These are phyloP conservation scores for Wallacemonas sp. DNA, from an alignment of 208 protist species.

Conservation along the genomic window DNA sequence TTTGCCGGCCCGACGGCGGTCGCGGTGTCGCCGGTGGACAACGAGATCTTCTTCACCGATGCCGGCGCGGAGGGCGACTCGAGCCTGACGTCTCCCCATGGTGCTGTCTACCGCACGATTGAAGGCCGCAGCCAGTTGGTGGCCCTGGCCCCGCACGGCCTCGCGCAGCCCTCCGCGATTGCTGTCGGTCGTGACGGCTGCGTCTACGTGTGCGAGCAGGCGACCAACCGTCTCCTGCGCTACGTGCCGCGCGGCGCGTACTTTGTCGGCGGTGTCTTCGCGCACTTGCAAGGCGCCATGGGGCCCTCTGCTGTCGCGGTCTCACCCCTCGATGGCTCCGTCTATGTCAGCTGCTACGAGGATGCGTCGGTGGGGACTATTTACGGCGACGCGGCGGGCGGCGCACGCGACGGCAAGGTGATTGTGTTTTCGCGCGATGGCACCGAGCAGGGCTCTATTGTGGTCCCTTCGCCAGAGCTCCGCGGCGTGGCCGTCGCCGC, in stretches of 20 bases:
- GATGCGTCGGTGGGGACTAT: slow-evolving; percentile 11
- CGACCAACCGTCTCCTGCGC: slow-evolving; percentile 62
- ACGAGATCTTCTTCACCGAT: slow-evolving; percentile 78
- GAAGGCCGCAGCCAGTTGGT: slow-evolving; percentile 49
- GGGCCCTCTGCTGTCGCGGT: slow-evolving; percentile 62
- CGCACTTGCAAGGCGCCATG: slow-evolving; percentile 59
- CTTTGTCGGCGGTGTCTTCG: slow-evolving; percentile 63
- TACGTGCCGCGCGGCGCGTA: slow-evolving; percentile 55
- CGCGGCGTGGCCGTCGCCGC: slow-evolving; percentile 39
- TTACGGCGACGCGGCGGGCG: background rate
- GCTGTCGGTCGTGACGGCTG: slow-evolving; percentile 46
- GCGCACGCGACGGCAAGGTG: slow-evolving; percentile 38
- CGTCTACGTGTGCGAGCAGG: slow-evolving; percentile 70
- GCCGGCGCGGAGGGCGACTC: slow-evolving; percentile 64
- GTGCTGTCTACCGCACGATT: slow-evolving; percentile 69
- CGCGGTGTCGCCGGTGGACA: slow-evolving; percentile 34
- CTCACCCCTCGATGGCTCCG: slow-evolving; percentile 32
- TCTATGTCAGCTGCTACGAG: slow-evolving; percentile 78
- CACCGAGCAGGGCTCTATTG: slow-evolving; percentile 36
- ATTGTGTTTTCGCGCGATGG: slow-evolving; percentile 47
- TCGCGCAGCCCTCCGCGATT: slow-evolving; percentile 54
- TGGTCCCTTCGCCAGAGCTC: slow-evolving; percentile 44
- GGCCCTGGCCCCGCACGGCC: slow-evolving; percentile 48
- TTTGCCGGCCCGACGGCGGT: slow-evolving; percentile 56
- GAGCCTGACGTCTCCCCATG: slow-evolving; percentile 44